Evolutionary conservation across 768 basidiomycete genomes (phyloP).

Genomic region (Pisolithus orientalis): DNA sequence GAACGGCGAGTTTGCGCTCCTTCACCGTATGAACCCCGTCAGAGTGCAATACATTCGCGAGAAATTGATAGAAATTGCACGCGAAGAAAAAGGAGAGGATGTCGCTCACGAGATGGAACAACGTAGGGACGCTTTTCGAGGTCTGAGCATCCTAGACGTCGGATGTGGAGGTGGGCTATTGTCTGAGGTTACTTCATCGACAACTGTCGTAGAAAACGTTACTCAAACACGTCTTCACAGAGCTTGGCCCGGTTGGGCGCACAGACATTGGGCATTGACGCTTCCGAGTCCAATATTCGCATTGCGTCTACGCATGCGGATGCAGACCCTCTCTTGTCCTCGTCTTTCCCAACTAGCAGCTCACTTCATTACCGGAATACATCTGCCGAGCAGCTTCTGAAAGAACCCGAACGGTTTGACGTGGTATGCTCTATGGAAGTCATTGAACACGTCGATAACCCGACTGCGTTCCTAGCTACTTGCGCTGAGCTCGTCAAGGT

Average conservation of each 20-base stretch:
- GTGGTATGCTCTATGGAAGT: constrained; percentile 98
- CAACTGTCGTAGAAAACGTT: background rate
- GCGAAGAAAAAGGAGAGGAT: constrained; percentile 44
- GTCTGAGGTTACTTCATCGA: constrained; percentile 61
- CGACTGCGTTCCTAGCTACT: constrained; percentile 71
- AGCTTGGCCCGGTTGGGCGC: constrained; percentile 86
- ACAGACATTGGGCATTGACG: constrained; percentile 86
- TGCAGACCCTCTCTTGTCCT: constrained; percentile 58
- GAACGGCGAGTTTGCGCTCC: constrained; percentile 76
- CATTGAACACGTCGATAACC: constrained; percentile 94
- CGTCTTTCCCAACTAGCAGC: constrained; percentile 15
- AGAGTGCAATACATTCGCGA: constrained; percentile 78
- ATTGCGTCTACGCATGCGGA: constrained; percentile 81
- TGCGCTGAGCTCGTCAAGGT: constrained; percentile 88
- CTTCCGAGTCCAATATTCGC: constrained; percentile 78
- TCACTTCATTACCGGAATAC: constrained; percentile 62
- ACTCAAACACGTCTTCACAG: constrained; percentile 33
- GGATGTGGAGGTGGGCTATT: constrained; percentile 95
- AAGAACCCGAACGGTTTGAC: constrained; percentile 67
- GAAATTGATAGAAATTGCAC: constrained; percentile 59
- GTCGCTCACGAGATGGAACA: constrained; percentile 22
- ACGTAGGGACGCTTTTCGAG: constrained; percentile 40
- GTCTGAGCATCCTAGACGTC: constrained; percentile 76
- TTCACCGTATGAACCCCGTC: constrained; percentile 95
- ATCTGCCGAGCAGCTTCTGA: constrained; percentile 68